A percentile compares a stretch with the other conserved stretches of the same genome.
These are phyloP conservation scores for Eimeria maxima DNA, from an alignment of 169 alveolate species.

Conservation along the genomic window DNA sequence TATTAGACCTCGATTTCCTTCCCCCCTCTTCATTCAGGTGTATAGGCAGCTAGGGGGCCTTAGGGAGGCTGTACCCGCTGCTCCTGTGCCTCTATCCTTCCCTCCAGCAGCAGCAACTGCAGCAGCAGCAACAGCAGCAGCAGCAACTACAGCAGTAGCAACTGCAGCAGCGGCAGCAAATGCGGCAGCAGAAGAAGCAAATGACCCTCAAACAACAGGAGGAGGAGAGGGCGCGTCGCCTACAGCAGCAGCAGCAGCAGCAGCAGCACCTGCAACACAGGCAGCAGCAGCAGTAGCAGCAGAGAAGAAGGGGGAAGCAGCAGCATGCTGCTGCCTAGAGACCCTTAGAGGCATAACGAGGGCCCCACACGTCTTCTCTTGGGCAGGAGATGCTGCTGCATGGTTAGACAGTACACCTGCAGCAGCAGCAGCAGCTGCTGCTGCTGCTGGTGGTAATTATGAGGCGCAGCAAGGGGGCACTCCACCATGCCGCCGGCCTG, in stretches of 20 bases:
- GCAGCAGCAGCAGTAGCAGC: not conserved
- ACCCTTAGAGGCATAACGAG: constrained; percentile 2
- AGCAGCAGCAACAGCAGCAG: constrained; percentile 1
- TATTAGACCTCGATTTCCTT: not conserved
- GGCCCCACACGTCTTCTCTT: constrained; percentile 59
- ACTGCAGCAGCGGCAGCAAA: not conserved
- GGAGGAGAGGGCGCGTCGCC: not conserved
- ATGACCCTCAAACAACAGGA: no score
- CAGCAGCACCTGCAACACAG: not conserved
- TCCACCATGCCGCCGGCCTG: not conserved
- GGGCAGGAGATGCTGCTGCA: constrained; percentile 22
- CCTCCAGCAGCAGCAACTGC: not conserved
- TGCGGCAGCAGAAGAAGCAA: not conserved
- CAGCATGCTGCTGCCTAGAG: not conserved
- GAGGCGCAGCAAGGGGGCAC: not conserved
- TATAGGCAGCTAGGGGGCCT: not conserved
- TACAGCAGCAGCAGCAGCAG: not conserved
- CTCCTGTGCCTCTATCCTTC: not conserved
- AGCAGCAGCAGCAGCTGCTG: not conserved
- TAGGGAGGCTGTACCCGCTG: not conserved
- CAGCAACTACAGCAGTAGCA: not conserved
- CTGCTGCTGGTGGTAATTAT: not conserved
- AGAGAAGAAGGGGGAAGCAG: not conserved
- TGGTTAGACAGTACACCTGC: not conserved
- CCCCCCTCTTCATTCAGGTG: not conserved